phyloP scores from a whole-genome alignment of 78 protist species.

The Polysphondylium violaceum region DNA sequence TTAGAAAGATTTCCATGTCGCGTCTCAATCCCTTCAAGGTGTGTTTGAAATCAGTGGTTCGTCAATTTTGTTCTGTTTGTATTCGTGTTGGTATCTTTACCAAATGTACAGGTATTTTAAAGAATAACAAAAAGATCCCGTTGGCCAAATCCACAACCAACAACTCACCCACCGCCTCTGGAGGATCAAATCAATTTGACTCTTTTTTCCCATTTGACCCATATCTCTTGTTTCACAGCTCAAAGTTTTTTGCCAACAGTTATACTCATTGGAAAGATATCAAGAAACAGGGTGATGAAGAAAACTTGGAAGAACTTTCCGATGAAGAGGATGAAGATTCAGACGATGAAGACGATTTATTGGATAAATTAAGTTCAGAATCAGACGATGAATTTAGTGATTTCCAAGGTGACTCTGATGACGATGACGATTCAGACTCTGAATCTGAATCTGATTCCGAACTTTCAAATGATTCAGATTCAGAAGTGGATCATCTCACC shows the following conservation, averaged over 20 bases:
- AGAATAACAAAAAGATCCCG: slow-evolving; percentile 29
- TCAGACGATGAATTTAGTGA: slow-evolving; percentile 63
- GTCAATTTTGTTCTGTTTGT: slow-evolving; percentile 72
- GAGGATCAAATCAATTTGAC: slow-evolving; percentile 33
- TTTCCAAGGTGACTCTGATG: slow-evolving; percentile 24
- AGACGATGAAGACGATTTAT: slow-evolving; percentile 36
- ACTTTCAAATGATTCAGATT: background rate
- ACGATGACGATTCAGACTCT: slow-evolving; percentile 20
- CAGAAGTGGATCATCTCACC: slow-evolving; percentile 56
- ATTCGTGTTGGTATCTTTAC: slow-evolving; percentile 60
- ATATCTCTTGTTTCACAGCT: slow-evolving; percentile 19
- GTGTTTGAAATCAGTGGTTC: slow-evolving; percentile 57
- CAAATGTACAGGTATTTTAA: slow-evolving; percentile 57
- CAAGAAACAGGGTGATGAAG: slow-evolving; percentile 63
- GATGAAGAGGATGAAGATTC: slow-evolving; percentile 30
- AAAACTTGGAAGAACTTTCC: slow-evolving; percentile 46
- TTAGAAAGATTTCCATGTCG: slow-evolving; percentile 36
- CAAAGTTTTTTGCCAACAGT: background rate
- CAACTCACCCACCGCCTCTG: slow-evolving; percentile 2
- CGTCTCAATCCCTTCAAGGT: slow-evolving; percentile 64
- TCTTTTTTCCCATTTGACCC: slow-evolving; percentile 80
- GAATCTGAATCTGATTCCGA: slow-evolving; percentile 9
- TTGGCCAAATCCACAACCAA: slow-evolving; percentile 8
- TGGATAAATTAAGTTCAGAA: slow-evolving; percentile 22
- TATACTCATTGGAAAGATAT: slow-evolving; percentile 59